phyloP scores from a whole-genome alignment of 2,329 filamentous ascomycete species.

The Colletotrichum sp. region DNA sequence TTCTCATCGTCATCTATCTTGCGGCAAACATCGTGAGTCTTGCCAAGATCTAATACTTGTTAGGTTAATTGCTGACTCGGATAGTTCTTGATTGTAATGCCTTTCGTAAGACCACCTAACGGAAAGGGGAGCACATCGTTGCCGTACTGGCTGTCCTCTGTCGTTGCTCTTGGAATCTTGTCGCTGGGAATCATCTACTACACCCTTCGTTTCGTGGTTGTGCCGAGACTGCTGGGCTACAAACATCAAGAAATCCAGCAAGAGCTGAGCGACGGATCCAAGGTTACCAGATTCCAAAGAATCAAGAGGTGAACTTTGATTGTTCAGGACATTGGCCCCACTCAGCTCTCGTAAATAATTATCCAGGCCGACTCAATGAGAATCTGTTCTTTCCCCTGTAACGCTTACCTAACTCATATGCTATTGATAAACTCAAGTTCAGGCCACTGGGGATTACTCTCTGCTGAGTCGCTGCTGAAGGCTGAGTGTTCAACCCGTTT shows the following conservation, averaged over 20 bases:
- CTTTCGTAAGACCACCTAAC: conserved; percentile 5
- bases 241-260: conserved; percentile 1
- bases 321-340: not conserved
- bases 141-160: conserved; percentile 15
- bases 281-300: conserved; percentile 10
- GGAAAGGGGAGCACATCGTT: conserved; percentile 15
- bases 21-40: conserved; percentile 1
- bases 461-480: not conserved
- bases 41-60: too few relatives aligned
- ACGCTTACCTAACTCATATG: not conserved
- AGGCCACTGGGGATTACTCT: not conserved
- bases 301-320: not conserved
- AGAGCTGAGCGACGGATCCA: conserved; percentile 14
- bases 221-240: not conserved
- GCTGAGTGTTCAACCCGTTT: not conserved
- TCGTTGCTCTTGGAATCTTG: conserved; percentile 5
- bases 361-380: not conserved
- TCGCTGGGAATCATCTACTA: conserved; percentile 10
- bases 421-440: not conserved
- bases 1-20: conserved; percentile 15
- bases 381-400: not conserved
- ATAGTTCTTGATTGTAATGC: conserved; percentile 17
- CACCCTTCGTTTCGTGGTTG: not conserved
- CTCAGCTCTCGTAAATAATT: not conserved
- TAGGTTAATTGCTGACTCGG: not conserved